Base-by-base conservation (phyloP, 2,329 filamentous ascomycete species). In the Fusarium scirpi region DNA sequence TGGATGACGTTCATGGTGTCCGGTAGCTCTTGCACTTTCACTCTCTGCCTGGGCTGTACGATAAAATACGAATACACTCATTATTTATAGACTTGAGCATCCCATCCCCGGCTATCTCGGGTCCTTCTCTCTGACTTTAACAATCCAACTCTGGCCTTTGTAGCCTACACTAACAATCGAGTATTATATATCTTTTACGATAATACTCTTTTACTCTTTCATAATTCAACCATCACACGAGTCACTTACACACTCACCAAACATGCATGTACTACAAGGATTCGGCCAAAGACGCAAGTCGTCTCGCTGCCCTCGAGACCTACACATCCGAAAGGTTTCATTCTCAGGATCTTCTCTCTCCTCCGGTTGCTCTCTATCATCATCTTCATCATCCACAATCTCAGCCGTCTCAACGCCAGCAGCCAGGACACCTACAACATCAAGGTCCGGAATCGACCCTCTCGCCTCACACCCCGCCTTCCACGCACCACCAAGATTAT, bases 311-410 rank as follows among this genome's bases (percentile, higher is more conserved):
- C 78, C 80, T 34, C 76, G 79, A 49, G 77, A 81, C 56, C 77
- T 82, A 25, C 79, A 80, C 65, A 81, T 82, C 61, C 79, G 80
- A 74, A 82, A 82, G 74, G 70, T 82, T 49, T 82, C 80, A 46
- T 80, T 81, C 70, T 82, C 80, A 20, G 80, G 80, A 65, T 80
- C 76, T 56, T 82, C 80, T 2, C 77, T 81, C 58, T 79, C 78
- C 10, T 79, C 78, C 9, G 79, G 75, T 65, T 77, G 78, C 73
- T 82, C 80, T 45, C 75, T 78, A 30, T 76, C 79, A 30, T 76
- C 79, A 18, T 76, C 79, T 9, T 76, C 78, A 49, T 76, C 78
- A 30, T 78, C 78, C 22, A 74, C 76, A n/a, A 74, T 76, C 52
- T 73, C 70, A 13, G 54, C 62, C 40, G 49, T 61, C 25, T 65